A percentile compares a stretch with the other conserved stretches of the same genome.
phyloP scores from a whole-genome alignment of 345 rosid genomes.

The Euphorbia peplus region DNA sequence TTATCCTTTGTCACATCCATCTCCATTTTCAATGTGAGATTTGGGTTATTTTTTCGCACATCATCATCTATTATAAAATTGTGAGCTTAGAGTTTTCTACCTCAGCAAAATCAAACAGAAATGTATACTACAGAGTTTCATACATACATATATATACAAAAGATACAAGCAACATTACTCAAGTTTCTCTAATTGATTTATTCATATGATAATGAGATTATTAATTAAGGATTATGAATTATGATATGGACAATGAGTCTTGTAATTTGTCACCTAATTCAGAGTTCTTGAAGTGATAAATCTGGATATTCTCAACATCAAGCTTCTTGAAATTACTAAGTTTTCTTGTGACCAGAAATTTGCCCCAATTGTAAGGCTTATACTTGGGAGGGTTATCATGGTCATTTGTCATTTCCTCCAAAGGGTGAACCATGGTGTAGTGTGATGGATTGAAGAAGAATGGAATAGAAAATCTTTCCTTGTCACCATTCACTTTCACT shows the following conservation, averaged over 20 bases:
- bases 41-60: too few species aligned
- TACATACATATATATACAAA: too few species aligned
- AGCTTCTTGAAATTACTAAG: constrained; percentile 43
- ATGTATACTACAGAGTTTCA: too few species aligned
- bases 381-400: constrained; percentile 36
- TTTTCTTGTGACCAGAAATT: constrained; percentile 32
- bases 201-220: too few species aligned
- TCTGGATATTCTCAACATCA: constrained; percentile 43
- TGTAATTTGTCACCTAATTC: background rate
- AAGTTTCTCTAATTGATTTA: too few species aligned
- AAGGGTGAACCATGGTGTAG: constrained; percentile 34
- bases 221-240: too few species aligned
- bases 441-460: constrained; percentile 42
- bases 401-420: constrained; percentile 33
- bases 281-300: constrained; percentile 30
- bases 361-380: constrained; percentile 41
- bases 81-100: too few species aligned
- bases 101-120: too few species aligned
- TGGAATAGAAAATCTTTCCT: constrained; percentile 46
- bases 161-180: too few species aligned
- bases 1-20: too few species aligned
- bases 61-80: too few species aligned
- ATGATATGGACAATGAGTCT: background rate
- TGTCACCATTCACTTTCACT: constrained; percentile 39
- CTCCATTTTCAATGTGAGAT: too few species aligned